Base-by-base conservation (phyloP, 2,329 filamentous ascomycete genomes). In the Colletotrichum australisinense region DNA sequence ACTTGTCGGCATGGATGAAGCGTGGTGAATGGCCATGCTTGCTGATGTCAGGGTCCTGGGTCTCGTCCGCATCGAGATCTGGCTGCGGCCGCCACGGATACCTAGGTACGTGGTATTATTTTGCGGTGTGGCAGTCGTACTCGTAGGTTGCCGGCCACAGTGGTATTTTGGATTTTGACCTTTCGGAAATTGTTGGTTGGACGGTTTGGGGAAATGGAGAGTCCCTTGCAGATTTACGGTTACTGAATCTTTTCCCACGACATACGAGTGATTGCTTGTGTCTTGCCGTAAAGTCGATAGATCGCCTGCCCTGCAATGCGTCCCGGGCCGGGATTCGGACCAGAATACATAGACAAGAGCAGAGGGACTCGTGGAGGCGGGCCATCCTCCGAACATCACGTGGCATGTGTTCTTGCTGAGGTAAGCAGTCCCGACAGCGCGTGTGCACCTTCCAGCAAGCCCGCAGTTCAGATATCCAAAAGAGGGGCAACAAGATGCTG, bases 31-130 rank as follows among this genome's bases (percentile, higher is more conserved):
- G 57, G 69, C 64, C 64, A 52, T 52, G 69, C 52, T 64, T 65
- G 67, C 70, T 70, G 67, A 70, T 73, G 70, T 65, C 70, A 73
- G 70, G 70, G 70, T 73, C 70, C 70, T 73, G 70, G 67, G 67
- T 56, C 67, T 64, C 11, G 60, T 49, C 70, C 70, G 55, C 70
- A 73, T 70, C 67, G 70, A 73, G 70, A 70, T 73, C 67, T 73
- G 60, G 26, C 53, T 60, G 62, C 60, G 60, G 28, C 60, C 70
- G 70, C 22, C 58, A 55, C 16, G 63, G 38, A 32, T 35, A 35
- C 22, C 24, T 58, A 58, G 28, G 24, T 11, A 30, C 14, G n/a
- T 24, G 5, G 7, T 19, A 42, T 2, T 19, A 42, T 35, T 35
- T 12, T 35, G 11, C 32, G 32, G 32, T 35, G 32, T 35, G 32